Conservation (phyloP, 768 basidiomycete species). For the Suillus spraguei region DNA sequence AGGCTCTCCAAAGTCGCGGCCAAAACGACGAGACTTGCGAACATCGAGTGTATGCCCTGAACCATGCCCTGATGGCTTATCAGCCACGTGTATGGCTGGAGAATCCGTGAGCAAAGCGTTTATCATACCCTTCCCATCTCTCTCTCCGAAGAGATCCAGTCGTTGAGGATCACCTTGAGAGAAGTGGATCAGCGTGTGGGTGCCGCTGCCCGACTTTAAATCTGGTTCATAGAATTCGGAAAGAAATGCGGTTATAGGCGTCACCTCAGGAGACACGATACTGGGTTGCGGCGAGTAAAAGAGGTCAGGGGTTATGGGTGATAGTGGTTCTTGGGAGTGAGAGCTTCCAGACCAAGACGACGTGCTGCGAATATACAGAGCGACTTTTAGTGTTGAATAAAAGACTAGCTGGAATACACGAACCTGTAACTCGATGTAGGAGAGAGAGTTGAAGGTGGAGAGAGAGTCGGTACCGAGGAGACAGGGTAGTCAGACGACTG, state of each 20-base stretch:
- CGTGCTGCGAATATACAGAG: constrained; percentile 8
- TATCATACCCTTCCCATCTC: constrained; percentile 1
- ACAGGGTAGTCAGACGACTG: constrained; percentile 8
- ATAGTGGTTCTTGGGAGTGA: constrained; percentile 14
- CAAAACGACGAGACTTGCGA: constrained; percentile 16
- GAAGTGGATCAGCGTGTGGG: neutral
- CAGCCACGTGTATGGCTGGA: neutral
- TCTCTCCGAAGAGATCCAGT: neutral
- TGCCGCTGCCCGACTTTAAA: neutral
- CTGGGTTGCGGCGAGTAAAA: constrained; percentile 9
- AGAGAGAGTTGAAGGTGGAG: constrained; percentile 20
- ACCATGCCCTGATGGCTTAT: neutral
- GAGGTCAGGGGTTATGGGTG: constrained; percentile 26
- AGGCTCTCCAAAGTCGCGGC: constrained; percentile 12
- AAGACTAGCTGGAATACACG: constrained; percentile 1
- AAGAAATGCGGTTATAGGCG: constrained; percentile 12
- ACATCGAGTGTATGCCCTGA: neutral
- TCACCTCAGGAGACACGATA: constrained; percentile 18
- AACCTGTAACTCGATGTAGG: constrained; percentile 32
- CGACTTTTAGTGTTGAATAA: neutral
- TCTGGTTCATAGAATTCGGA: constrained; percentile 15
- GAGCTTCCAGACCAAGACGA: constrained; percentile 21
- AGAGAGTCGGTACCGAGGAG: constrained; percentile 20
- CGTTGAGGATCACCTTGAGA: neutral
- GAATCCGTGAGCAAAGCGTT: neutral